phyloP scores from a whole-genome alignment of 176 grass and related monocot species.

The Raddia guianensis region DNA sequence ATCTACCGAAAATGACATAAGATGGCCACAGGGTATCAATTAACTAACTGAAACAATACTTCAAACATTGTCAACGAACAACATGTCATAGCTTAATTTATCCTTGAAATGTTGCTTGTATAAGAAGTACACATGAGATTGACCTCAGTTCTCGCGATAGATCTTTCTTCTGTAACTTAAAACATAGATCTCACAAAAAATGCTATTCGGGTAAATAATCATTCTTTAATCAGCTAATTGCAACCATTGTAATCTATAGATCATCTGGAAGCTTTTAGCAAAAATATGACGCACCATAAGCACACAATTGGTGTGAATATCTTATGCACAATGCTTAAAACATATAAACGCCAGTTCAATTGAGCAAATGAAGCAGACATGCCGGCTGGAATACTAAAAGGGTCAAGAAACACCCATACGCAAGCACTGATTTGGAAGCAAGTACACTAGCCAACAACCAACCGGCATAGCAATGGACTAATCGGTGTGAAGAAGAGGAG shows the following conservation, averaged over 20 bases:
- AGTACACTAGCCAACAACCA: neutral
- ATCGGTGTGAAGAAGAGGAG: no score
- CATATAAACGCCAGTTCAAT: neutral
- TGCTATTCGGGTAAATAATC: neutral
- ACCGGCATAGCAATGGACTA: neutral
- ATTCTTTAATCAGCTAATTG: neutral
- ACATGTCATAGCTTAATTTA: neutral
- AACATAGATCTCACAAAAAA: neutral
- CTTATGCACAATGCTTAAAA: neutral
- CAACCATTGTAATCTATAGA: neutral
- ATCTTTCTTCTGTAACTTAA: neutral
- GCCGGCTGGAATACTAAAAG: neutral
- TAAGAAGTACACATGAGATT: neutral
- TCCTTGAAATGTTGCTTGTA: neutral
- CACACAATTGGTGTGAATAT: slow-evolving; percentile 5
- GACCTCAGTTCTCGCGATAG: neutral
- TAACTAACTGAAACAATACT: neutral
- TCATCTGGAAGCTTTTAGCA: neutral
- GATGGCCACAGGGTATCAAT: neutral
- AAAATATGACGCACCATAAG: neutral
- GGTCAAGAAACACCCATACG: neutral
- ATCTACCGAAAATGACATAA: neutral
- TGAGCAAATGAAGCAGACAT: neutral
- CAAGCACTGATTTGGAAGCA: neutral
- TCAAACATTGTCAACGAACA: neutral